Conservation (phyloP, 2,329 filamentous ascomycete species). For the Cadophora gregata region DNA sequence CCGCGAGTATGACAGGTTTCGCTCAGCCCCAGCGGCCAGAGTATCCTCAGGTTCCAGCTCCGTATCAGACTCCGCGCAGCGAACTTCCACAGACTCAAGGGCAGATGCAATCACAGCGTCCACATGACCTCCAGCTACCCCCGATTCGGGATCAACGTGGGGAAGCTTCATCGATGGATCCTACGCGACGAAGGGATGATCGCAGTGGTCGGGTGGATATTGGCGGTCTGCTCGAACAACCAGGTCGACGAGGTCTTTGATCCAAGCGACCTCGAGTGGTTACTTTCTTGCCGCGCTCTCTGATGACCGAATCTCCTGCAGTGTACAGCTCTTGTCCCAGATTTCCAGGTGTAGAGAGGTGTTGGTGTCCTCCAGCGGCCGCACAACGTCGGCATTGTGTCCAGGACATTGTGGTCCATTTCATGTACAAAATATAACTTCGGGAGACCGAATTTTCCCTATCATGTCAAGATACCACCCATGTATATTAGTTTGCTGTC, state of each 20-base stretch:
- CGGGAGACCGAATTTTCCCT: conserved; percentile 26
- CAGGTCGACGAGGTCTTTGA: conserved; percentile 42
- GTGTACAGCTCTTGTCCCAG: not conserved
- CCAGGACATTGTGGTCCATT: conserved; percentile 22
- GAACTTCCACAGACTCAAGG: conserved; percentile 49
- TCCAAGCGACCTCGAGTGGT: not conserved
- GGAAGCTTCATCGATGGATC: conserved; percentile 37
- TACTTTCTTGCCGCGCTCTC: not conserved
- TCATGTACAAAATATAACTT: conserved; percentile 36
- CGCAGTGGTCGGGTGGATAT: conserved; percentile 63
- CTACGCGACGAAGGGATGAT: conserved; percentile 52
- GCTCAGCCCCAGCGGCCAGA: conserved; percentile 53
- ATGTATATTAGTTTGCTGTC: conserved; percentile 34
- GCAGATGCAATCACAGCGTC: conserved; percentile 41
- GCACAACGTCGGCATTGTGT: conserved; percentile 3
- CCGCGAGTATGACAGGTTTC: conserved; percentile 53
- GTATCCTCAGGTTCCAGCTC: conserved; percentile 47
- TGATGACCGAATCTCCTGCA: not conserved
- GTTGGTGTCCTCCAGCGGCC: not conserved
- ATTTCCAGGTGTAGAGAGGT: not conserved
- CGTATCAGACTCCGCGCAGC: conserved; percentile 60
- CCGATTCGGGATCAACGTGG: conserved; percentile 49
- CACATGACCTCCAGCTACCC: conserved; percentile 49
- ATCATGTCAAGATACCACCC: conserved; percentile 38
- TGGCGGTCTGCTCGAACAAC: conserved; percentile 65